Conservation (phyloP, 2,329 filamentous ascomycete genomes). For the Decorospora gaudefroyi region DNA sequence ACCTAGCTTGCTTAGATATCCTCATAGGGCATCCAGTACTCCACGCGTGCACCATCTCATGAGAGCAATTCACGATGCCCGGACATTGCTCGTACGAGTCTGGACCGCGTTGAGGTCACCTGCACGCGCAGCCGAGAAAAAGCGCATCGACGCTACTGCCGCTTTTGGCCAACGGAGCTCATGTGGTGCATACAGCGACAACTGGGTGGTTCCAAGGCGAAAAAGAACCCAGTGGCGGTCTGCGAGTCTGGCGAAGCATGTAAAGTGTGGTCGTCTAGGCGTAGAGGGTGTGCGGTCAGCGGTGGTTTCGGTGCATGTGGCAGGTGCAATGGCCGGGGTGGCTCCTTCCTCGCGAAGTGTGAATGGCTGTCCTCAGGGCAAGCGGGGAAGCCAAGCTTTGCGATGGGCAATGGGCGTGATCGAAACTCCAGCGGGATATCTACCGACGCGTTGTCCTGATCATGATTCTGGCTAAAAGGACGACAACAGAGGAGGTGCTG, state of each 20-base stretch:
- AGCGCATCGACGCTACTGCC: slow-evolving; percentile 17
- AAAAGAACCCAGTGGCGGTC: slow-evolving; percentile 10
- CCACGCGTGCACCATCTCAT: too few species aligned
- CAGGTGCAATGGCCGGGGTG: not conserved
- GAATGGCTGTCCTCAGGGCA: not conserved
- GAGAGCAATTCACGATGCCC: too few species aligned
- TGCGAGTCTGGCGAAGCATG: slow-evolving; percentile 1
- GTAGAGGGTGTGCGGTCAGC: not conserved
- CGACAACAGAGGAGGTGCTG: too few species aligned
- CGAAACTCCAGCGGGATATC: not conserved
- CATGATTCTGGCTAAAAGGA: not conserved
- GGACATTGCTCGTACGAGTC: slow-evolving; percentile 19
- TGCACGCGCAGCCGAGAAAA: slow-evolving; percentile 19
- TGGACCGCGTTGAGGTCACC: slow-evolving; percentile 25
- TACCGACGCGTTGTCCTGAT: not conserved
- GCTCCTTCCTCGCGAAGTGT: not conserved
- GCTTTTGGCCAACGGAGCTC: slow-evolving; percentile 14
- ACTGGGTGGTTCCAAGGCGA: slow-evolving; percentile 9
- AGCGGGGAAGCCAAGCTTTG: slow-evolving; percentile 5
- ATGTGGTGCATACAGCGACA: slow-evolving; percentile 23
- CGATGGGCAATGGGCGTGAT: not conserved
- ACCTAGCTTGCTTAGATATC: too few species aligned
- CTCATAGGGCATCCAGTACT: too few species aligned
- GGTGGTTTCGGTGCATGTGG: not conserved
- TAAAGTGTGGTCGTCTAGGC: not conserved